Conservation (phyloP, 768 basidiomycete species). For the Phaffia australis region DNA sequence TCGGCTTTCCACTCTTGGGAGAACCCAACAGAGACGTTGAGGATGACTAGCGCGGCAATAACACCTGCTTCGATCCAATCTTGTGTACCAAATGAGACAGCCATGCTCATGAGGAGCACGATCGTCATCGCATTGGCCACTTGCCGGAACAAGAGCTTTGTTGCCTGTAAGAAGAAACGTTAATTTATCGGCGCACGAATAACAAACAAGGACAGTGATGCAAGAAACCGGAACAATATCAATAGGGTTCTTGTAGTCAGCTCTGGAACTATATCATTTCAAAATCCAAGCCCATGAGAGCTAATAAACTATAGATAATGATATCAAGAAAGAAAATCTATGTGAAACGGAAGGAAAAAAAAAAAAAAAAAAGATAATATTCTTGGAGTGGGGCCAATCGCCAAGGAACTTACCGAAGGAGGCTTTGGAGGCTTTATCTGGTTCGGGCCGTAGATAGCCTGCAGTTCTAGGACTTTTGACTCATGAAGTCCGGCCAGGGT, state of each 20-base stretch:
- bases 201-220: no score
- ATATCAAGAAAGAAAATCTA: not conserved
- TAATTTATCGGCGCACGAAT: slow-evolving; percentile 5
- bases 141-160: slow-evolving; percentile 28
- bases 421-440: slow-evolving; percentile 35
- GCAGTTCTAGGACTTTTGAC: slow-evolving; percentile 28
- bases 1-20: slow-evolving; percentile 39
- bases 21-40: slow-evolving; percentile 37
- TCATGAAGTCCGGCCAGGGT: slow-evolving; percentile 33
- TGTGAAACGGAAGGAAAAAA: not conserved
- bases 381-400: not conserved
- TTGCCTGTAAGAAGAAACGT: slow-evolving; percentile 31
- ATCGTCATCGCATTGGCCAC: slow-evolving; percentile 42
- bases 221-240: not conserved
- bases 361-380: slow-evolving; percentile 27
- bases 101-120: not conserved
- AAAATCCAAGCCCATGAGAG: not conserved
- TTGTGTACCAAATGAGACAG: slow-evolving; percentile 24
- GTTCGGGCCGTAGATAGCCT: slow-evolving; percentile 35
- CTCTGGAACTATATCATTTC: not conserved
- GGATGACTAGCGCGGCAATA: slow-evolving; percentile 36
- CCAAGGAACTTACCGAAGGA: slow-evolving; percentile 24
- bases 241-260: not conserved
- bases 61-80: slow-evolving; percentile 30
- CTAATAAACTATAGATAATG: no score